Base-by-base conservation (phyloP, 305 asterid genomes). In the Petunia hybrid region DNA sequence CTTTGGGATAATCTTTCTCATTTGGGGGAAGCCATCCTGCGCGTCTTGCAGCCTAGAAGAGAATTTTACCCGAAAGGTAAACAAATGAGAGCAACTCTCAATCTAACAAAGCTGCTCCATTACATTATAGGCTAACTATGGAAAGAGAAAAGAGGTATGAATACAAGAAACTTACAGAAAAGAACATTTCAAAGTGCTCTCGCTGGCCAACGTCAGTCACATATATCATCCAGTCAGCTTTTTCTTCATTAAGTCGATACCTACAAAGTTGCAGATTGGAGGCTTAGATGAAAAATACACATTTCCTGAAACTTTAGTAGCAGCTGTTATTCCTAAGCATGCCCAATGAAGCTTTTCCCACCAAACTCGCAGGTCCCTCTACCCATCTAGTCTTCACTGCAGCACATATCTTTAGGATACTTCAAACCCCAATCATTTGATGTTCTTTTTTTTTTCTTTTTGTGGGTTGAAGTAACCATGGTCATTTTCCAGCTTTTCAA, bases 121-220 rank as follows among this genome's bases (percentile, higher is more conserved):
- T 36, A 60, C 36, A 6, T 36, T 35, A 51, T 53, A 51, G 8
- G 42, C 62, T 16, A 73, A 36, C 62, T 6, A 63, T 1, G 46
- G 78, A 36, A 48, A 73, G 31, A 48, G 77, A 51, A 6, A 57
- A 51, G 14, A 4, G 31, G 31, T 6, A 51, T 51, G 13, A 8
- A 65, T 43, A 63, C 39, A 42, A 55, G 55, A 51, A 78, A 89
- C 99, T 89, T 87, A 96, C 98, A 77, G 91, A 80, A 81, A 96
- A 96, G 80, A 94, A 85, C 98, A 94, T 94, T 74, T 96, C 99
- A 84, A 96, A 96, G 86, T 96, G 99, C 84, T 94, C 98, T 38
- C 90, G 79, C 85, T 94, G 99, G 82, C 98, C 98, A 81, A 92
- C 95, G 68, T 96, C 98, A 75, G 99, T 96, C 53, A 96, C 86